Conservation (phyloP, 83 land plant species). For the Picea abies region DNA sequence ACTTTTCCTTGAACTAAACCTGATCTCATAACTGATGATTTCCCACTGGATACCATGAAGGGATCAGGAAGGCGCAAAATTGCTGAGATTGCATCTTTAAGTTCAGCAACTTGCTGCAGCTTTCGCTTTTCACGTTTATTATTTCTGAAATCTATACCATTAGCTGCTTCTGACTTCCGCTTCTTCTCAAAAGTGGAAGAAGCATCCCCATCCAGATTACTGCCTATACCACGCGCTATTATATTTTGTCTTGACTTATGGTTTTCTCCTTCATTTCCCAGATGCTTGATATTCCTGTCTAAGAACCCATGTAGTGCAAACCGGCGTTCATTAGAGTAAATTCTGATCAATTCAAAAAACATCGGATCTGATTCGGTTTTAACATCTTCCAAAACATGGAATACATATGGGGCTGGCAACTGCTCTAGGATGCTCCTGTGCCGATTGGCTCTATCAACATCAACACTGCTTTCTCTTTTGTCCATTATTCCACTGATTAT, state of each 20-base stretch:
- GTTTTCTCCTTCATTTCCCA: constrained; percentile 18
- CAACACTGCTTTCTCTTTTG: constrained; percentile 42
- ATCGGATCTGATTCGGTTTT: no score
- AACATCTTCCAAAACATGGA: constrained; percentile 27
- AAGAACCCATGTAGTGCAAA: constrained; percentile 11
- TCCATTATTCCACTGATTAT: constrained; percentile 92
- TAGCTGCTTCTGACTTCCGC: constrained; percentile 11
- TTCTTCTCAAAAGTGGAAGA: constrained; percentile 25
- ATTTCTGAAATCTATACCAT: constrained; percentile 5
- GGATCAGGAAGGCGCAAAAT: constrained; percentile 64
- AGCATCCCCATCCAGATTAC: constrained; percentile 21
- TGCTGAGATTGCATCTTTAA: constrained; percentile 64
- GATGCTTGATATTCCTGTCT: constrained; percentile 15
- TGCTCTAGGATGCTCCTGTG: constrained; percentile 75
- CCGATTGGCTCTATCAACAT: constrained; percentile 53
- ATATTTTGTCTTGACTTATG: not conserved
- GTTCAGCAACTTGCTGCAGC: constrained; percentile 39
- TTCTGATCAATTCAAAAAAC: no score
- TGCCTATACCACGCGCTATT: not conserved
- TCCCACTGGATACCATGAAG: constrained; percentile 19
- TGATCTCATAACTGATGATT: constrained; percentile 17
- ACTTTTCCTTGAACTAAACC: constrained; percentile 33
- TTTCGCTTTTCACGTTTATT: constrained; percentile 30
- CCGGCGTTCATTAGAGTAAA: no score
- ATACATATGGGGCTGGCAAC: constrained; percentile 53